Percentiles rank a stretch among this genome's conserved stretches.
Evolutionary conservation across 2,329 filamentous ascomycete species (phyloP).

Genomic region (Aspergillus novofumigatus): DNA sequence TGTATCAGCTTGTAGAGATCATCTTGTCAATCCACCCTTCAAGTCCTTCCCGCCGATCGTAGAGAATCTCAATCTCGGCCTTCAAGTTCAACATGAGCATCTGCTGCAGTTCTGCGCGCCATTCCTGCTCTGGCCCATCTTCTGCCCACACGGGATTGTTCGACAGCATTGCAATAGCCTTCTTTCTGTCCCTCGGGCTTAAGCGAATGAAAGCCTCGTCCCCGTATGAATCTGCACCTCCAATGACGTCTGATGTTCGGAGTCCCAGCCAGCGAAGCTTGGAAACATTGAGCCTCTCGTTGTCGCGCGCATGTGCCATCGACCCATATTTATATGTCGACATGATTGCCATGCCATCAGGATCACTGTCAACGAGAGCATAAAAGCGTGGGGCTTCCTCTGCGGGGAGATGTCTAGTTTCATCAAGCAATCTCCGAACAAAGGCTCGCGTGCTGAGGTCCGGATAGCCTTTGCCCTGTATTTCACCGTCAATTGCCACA

Average conservation of each 20-base stretch:
- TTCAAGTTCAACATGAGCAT: slow-evolving; percentile 62
- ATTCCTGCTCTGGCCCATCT: slow-evolving; percentile 41
- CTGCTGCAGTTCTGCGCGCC: slow-evolving; percentile 52
- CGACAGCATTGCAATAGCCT: slow-evolving; percentile 51
- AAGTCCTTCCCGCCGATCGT: slow-evolving; percentile 40
- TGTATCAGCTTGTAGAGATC: slow-evolving; percentile 5
- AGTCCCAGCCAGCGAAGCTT: slow-evolving; percentile 57
- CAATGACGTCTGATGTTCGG: slow-evolving; percentile 35
- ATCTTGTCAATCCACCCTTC: slow-evolving; percentile 43
- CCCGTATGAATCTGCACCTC: slow-evolving; percentile 20
- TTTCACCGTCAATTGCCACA: neutral
- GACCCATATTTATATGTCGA: slow-evolving; percentile 62
- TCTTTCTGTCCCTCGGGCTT: slow-evolving; percentile 52
- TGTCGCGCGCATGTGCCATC: slow-evolving; percentile 52
- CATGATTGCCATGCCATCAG: slow-evolving; percentile 60
- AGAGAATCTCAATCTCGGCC: slow-evolving; percentile 57
- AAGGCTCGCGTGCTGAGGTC: slow-evolving; percentile 56
- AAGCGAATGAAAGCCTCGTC: slow-evolving; percentile 42
- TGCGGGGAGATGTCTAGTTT: slow-evolving; percentile 18
- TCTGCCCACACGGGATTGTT: slow-evolving; percentile 40
- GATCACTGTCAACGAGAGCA: slow-evolving; percentile 57
- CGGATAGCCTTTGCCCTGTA: slow-evolving; percentile 61
- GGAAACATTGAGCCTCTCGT: slow-evolving; percentile 43
- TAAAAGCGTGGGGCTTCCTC: slow-evolving; percentile 42
- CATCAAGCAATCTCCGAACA: slow-evolving; percentile 43